Percentiles rank a stretch among this genome's conserved stretches.
Conservation (phyloP, 805 yeast species). For the Kazachstania bromeliacearum region DNA sequence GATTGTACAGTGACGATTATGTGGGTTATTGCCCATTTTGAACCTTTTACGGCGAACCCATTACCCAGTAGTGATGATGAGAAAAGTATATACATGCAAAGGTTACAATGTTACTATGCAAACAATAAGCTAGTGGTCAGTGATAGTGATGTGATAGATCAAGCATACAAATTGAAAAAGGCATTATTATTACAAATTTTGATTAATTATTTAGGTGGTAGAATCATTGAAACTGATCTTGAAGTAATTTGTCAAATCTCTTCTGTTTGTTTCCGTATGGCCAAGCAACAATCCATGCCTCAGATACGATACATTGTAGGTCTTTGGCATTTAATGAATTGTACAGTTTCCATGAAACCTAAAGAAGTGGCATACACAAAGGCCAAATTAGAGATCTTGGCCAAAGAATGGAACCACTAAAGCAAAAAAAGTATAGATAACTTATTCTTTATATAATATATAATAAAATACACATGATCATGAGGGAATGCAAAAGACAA, state of each 20-base stretch:
- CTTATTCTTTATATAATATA: too few species aligned
- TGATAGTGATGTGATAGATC: neutral
- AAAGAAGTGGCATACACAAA: constrained; percentile 23
- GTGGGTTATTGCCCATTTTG: constrained; percentile 25
- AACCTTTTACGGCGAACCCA: constrained; percentile 24
- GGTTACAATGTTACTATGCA: constrained; percentile 15
- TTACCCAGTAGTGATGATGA: constrained; percentile 21
- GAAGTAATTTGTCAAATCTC: constrained; percentile 20
- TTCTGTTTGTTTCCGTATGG: constrained; percentile 20
- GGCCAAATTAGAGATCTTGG: constrained; percentile 19
- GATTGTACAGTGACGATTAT: constrained; percentile 21
- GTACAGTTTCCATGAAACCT: constrained; percentile 25
- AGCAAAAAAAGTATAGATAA: too few species aligned
- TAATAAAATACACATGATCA: too few species aligned
- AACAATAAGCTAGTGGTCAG: constrained; percentile 14
- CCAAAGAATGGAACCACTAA: constrained; percentile 3
- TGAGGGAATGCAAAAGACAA: too few species aligned
- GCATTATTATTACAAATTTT: constrained; percentile 19
- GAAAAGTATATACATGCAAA: constrained; percentile 11
- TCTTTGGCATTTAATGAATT: constrained; percentile 26
- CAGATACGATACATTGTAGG: constrained; percentile 22
- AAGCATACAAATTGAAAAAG: constrained; percentile 17
- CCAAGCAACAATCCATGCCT: constrained; percentile 16
- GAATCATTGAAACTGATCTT: constrained; percentile 24
- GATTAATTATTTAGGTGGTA: constrained; percentile 25